These are phyloP conservation scores for Herpotrichia juniperi DNA, from an alignment of 2,329 filamentous ascomycete species.

Conservation along the genomic window DNA sequence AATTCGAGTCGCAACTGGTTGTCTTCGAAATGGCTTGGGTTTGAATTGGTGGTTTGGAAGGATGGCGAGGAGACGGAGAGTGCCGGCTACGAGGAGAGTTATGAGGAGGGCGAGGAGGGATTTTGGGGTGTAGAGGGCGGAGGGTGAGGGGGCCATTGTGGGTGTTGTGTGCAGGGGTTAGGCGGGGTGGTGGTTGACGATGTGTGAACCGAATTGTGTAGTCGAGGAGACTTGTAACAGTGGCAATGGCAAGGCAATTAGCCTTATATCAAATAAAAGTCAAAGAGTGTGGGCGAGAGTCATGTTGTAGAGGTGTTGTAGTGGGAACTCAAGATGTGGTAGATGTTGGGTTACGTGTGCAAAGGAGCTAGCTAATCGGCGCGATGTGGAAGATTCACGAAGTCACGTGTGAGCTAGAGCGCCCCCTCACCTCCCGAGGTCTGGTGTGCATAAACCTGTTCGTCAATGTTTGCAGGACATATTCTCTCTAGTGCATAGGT, in stretches of 20 bases:
- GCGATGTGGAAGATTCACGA: neutral
- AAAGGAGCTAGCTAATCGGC: neutral
- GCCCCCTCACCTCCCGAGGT: too few relatives aligned
- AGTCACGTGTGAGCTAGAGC: neutral
- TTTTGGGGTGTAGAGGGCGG: conserved; percentile 29
- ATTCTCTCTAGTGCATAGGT: too few relatives aligned
- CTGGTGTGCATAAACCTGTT: too few relatives aligned
- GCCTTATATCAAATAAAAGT: neutral
- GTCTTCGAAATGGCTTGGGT: conserved; percentile 32
- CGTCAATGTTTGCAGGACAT: too few relatives aligned
- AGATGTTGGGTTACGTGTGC: neutral
- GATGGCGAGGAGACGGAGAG: conserved; percentile 49
- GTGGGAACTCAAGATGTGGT: neutral
- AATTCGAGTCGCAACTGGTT: conserved; percentile 61
- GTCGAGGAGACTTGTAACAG: neutral
- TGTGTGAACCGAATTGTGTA: neutral
- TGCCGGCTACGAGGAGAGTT: conserved; percentile 38
- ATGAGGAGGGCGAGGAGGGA: conserved; percentile 39
- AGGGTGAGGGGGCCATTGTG: conserved; percentile 17
- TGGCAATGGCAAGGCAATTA: neutral
- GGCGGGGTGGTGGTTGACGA: neutral
- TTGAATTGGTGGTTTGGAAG: conserved; percentile 39
- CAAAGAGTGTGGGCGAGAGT: neutral
- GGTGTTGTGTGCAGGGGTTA: neutral
- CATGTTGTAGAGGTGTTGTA: neutral